Base-by-base conservation (phyloP, 1,139 yeast genomes). In the Kodamaea suecica region DNA sequence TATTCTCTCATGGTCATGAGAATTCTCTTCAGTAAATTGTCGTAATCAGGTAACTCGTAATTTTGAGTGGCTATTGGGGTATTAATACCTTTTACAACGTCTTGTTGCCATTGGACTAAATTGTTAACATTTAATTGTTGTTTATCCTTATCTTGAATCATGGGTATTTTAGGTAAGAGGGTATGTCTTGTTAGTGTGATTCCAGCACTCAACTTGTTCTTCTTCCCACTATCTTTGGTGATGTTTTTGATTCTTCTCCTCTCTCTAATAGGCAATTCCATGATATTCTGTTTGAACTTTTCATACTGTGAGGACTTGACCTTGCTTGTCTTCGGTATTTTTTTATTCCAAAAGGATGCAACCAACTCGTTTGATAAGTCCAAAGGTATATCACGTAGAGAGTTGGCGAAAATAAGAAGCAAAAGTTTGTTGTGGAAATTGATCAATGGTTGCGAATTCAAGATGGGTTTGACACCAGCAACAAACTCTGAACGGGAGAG, bases 61-160 rank as follows among this genome's bases (percentile, higher is more conserved):
- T 77, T 70, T 47, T 90, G 95, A 1, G 87, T 70, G 1, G 94
- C 75, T 26, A 92, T 66, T 4, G 95, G 95, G 2, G 94, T 78
- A 48, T 86, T 87, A 37, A 87, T 77, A n/a, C 95, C 95, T 52
- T 83, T 90, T 34, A 84, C 76, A 17, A 92, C 88, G 55, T 94
- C 98, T 57, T 88, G 96, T 19, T 94, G 88, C 95, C 96, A 88
- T 48, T 83, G 83, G 36, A 79, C 74, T 47, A 88, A 65, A 58
- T 79, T 74, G 50, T 80, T 68, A 25, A 70, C 73, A 41, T 65
- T 73, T 38, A 67, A 53, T 43, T 66, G 75, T 45, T 68, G 76
- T 45, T 69, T 71, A 54, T 45, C 78, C 41, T 74, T 70, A 43
- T 76, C 81, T 43, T 78, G 76, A 24, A 83, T 78, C 56, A 84